Evolutionary conservation across 805 yeast genomes (phyloP), one percentile per base, ranked within the genome.

Genomic region (Saturnispora zaruensis): DNA sequence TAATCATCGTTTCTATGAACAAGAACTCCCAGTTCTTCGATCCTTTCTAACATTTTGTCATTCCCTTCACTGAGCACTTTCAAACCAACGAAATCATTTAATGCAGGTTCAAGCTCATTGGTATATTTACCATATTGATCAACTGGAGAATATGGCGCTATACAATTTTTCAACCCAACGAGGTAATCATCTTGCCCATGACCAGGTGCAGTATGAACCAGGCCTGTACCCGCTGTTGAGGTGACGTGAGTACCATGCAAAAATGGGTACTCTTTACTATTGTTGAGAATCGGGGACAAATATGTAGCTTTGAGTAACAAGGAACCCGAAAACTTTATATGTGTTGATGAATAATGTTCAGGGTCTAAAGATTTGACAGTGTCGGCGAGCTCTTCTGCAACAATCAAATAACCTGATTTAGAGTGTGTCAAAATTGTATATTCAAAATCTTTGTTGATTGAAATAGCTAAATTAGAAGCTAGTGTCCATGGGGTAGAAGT

Each of bases 401-500:
- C 84, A 6, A 91, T 59, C 1, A 86, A 51, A 30, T 66, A 56
- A 7, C 78, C 84, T 13, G 64, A 63, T 1, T 58, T 53, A 0
- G 50, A 53, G 1, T 66, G 57, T 30, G 62, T 57, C 5, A 79
- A 64, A 11, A 84, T 55, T 0, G 81, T 76, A 62, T 93, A 93
- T 0, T 64, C 61, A 49, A 86, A 68, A 1, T 72, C 66, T 25
- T 77, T 66, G 59, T 87, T 80, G 40, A 84, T 74, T 42, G 93
- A 82, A 41, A 93, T 79, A 0, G 97, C 97, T 54, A 76, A 74
- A 61, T 93, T 93, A 0, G 96, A 82, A 4, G 87, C 86, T 30
- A 93, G 72, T 0, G 99, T 93, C 99, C 99, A 93, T 0, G 99
- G 97, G 1, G 99, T 93, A 1, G 96, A 90, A 0, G 99, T 93